Evolutionary conservation across 2,329 filamentous ascomycete species (phyloP).

Genomic region (Xylaria sp.): DNA sequence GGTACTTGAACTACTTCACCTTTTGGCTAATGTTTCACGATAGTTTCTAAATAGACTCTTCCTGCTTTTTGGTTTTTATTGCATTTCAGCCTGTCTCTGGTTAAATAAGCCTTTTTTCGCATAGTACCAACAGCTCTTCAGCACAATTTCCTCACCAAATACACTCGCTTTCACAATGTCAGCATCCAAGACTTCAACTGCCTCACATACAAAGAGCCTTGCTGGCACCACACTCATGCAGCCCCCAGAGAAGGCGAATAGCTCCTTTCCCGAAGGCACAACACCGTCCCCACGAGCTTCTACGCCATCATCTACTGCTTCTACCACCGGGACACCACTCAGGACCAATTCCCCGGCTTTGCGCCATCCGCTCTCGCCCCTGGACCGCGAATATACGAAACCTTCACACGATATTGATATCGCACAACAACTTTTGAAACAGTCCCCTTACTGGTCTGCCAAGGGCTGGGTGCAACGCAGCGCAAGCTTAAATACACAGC

Average conservation of each 20-base stretch:
- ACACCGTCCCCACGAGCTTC: conserved; percentile 7
- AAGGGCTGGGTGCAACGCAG: conserved; percentile 46
- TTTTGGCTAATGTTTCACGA: background rate
- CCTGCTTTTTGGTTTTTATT: background rate
- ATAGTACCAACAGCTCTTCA: background rate
- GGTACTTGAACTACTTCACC: background rate
- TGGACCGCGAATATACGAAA: conserved; percentile 43
- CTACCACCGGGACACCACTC: conserved; percentile 15
- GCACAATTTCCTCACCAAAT: background rate
- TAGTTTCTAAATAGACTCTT: too few relatives aligned
- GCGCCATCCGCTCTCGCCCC: conserved; percentile 44
- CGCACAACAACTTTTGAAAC: conserved; percentile 45
- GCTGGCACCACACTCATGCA: conserved; percentile 6
- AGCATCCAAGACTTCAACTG: background rate
- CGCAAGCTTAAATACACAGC: conserved; percentile 28
- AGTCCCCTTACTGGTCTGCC: conserved; percentile 45
- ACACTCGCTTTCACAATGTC: conserved; percentile 23
- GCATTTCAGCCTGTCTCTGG: background rate
- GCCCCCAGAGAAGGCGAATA: conserved; percentile 36
- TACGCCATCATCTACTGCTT: background rate
- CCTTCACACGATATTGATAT: conserved; percentile 46
- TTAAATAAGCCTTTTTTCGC: background rate
- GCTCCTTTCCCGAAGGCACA: conserved; percentile 39
- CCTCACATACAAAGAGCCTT: conserved; percentile 1
- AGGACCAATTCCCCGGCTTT: conserved; percentile 15